Conservation (phyloP, 495 filamentous ascomycete species). For the Staphylotrichum tortipilum region DNA sequence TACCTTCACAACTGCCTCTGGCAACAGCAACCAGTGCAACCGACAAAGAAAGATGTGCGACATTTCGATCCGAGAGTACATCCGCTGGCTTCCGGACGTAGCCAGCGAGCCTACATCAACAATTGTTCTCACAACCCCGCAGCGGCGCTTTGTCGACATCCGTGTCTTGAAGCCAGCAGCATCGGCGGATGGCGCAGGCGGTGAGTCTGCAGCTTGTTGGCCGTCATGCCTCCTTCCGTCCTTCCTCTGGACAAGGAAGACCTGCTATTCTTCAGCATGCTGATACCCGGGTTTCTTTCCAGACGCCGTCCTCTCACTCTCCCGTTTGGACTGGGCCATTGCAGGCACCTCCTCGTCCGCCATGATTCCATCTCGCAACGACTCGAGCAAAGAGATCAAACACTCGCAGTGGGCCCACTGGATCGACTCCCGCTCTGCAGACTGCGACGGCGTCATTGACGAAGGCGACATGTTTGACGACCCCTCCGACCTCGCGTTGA, state of each 20-base stretch:
- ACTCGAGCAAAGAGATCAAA: background rate
- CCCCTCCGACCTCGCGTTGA: constrained; percentile 26
- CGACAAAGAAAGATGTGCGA: no score
- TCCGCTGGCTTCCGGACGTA: constrained; percentile 35
- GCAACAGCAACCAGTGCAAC: no score
- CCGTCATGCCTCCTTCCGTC: no score
- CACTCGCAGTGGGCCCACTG: constrained; percentile 44
- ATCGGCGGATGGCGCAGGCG: no score
- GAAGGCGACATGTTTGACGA: constrained; percentile 43
- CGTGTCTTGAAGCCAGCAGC: constrained; percentile 22
- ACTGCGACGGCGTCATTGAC: constrained; percentile 31
- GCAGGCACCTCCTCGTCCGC: constrained; percentile 37
- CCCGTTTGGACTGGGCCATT: constrained; percentile 44
- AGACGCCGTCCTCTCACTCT: constrained; percentile 6
- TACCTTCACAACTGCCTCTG: no score
- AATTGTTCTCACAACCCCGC: constrained; percentile 42
- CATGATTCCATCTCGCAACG: background rate
- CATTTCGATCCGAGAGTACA: constrained; percentile 33
- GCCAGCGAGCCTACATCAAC: constrained; percentile 38
- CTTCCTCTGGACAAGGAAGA: no score
- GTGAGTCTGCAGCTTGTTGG: background rate
- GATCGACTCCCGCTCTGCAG: constrained; percentile 38
- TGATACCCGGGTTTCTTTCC: background rate
- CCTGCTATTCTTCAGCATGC: no score
- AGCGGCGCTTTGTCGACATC: constrained; percentile 43